Evolutionary conservation across 129 eudicot genomes (phyloP).

Genomic region (Apium graveolens): DNA sequence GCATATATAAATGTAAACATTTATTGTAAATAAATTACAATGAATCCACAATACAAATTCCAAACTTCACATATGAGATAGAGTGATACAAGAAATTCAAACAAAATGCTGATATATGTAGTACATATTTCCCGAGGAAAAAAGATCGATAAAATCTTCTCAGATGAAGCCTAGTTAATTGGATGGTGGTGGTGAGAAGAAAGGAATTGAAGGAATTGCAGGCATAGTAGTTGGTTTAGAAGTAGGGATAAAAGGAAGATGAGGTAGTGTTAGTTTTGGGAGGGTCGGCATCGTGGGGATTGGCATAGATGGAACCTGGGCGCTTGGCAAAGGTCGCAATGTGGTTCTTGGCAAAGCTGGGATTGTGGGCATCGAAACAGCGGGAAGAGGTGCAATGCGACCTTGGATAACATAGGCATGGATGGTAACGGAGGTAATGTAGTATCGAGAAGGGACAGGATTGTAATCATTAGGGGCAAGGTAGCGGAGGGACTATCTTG

Average conservation of each 20-base stretch:
- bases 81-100: background rate
- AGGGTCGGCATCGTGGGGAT: conserved; percentile 2
- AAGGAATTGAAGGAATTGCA: conserved; percentile 13
- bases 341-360: conserved; percentile 11
- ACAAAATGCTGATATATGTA: background rate
- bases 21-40: background rate
- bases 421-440: conserved; percentile 9
- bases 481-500: background rate
- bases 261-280: conserved; percentile 9
- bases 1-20: background rate
- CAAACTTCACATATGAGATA: background rate
- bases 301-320: background rate
- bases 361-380: background rate
- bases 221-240: conserved; percentile 21
- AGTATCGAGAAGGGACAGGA: background rate
- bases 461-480: conserved; percentile 1
- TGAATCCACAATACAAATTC: background rate
- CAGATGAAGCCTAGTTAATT: conserved; percentile 12
- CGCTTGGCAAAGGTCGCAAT: conserved; percentile 1
- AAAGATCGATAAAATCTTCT: background rate
- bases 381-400: conserved; percentile 10
- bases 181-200: conserved; percentile 25
- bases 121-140: no score
- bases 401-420: background rate
- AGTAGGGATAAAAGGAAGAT: conserved; percentile 11